Evolutionary conservation across 1,284 basidiomycete genomes (phyloP).

Genomic region (Fomitiporia mediterranea): DNA sequence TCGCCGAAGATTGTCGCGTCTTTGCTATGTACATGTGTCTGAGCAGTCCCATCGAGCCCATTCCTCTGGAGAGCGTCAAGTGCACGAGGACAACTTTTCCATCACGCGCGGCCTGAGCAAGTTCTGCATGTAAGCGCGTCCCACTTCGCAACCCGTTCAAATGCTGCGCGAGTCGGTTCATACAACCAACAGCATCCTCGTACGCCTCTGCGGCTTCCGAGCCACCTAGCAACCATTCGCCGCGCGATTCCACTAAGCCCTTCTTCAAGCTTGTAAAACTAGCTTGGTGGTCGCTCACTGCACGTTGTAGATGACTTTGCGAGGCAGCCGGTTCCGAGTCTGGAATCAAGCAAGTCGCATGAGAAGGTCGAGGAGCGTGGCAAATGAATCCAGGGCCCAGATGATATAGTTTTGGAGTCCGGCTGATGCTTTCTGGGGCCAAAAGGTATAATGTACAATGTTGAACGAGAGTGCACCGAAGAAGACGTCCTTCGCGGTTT

Average conservation of each 20-base stretch:
- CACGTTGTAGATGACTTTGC: slow-evolving; percentile 62
- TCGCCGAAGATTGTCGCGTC: slow-evolving; percentile 72
- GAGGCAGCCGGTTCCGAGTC: slow-evolving; percentile 42
- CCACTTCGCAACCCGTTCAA: slow-evolving; percentile 82
- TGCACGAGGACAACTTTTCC: slow-evolving; percentile 41
- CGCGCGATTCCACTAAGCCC: slow-evolving; percentile 77
- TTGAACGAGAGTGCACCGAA: slow-evolving; percentile 79
- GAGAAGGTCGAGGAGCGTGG: slow-evolving; percentile 76
- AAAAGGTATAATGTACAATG: slow-evolving; percentile 76
- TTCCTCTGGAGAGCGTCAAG: slow-evolving; percentile 17
- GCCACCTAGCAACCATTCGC: slow-evolving; percentile 62
- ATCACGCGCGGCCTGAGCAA: slow-evolving; percentile 63
- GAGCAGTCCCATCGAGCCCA: slow-evolving; percentile 26
- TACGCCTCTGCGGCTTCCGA: slow-evolving; percentile 56
- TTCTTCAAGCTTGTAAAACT: slow-evolving; percentile 86
- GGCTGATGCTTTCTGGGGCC: slow-evolving; percentile 80
- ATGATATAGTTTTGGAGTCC: slow-evolving; percentile 83
- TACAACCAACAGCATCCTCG: slow-evolving; percentile 76
- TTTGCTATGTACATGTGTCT: slow-evolving; percentile 25
- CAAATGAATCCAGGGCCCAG: slow-evolving; percentile 82
- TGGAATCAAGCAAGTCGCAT: slow-evolving; percentile 47
- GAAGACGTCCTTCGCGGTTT: slow-evolving; percentile 74
- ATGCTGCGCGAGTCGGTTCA: slow-evolving; percentile 88
- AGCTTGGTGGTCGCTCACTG: slow-evolving; percentile 77
- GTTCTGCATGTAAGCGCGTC: slow-evolving; percentile 75